A percentile compares a stretch with the other conserved stretches of the same genome.
Conservation (phyloP, 768 basidiomycete species). For the Pluteus cervinus region DNA sequence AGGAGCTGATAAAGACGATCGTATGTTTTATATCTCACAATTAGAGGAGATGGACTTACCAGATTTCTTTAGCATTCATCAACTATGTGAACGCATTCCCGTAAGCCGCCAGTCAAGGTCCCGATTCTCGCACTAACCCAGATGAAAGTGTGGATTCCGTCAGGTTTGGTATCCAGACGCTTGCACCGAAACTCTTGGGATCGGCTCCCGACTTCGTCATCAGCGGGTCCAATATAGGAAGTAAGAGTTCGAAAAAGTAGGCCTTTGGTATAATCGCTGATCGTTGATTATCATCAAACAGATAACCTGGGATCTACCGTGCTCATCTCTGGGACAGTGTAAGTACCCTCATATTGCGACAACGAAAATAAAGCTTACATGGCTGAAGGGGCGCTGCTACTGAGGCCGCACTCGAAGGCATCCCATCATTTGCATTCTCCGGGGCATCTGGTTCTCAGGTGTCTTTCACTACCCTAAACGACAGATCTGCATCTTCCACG, state of each 20-base stretch:
- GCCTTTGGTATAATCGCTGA: not conserved
- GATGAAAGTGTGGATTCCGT: conserved; percentile 27
- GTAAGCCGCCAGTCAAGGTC: conserved; percentile 12
- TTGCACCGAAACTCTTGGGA: conserved; percentile 27
- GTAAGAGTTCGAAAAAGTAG: conserved; percentile 14
- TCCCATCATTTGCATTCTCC: conserved; percentile 47
- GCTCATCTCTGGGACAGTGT: conserved; percentile 37
- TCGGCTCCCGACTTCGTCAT: conserved; percentile 30
- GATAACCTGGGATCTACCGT: conserved; percentile 29
- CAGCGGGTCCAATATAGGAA: conserved; percentile 29
- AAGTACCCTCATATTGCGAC: conserved; percentile 10
- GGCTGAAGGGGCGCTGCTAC: conserved; percentile 38
- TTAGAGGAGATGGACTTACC: not conserved
- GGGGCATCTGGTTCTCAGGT: conserved; percentile 31
- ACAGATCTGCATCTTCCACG: conserved; percentile 26
- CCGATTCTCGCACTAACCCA: not conserved
- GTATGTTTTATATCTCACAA: conserved; percentile 14
- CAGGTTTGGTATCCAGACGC: conserved; percentile 29
- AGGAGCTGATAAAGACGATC: conserved; percentile 32
- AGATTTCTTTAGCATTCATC: conserved; percentile 19
- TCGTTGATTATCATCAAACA: conserved; percentile 4
- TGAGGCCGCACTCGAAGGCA: conserved; percentile 41
- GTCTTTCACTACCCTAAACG: conserved; percentile 43
- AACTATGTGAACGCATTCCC: conserved; percentile 42
- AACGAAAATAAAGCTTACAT: not conserved